These are phyloP conservation scores for Acanthochlamys bracteata DNA, from an alignment of 106 monocot species.

Conservation along the genomic window DNA sequence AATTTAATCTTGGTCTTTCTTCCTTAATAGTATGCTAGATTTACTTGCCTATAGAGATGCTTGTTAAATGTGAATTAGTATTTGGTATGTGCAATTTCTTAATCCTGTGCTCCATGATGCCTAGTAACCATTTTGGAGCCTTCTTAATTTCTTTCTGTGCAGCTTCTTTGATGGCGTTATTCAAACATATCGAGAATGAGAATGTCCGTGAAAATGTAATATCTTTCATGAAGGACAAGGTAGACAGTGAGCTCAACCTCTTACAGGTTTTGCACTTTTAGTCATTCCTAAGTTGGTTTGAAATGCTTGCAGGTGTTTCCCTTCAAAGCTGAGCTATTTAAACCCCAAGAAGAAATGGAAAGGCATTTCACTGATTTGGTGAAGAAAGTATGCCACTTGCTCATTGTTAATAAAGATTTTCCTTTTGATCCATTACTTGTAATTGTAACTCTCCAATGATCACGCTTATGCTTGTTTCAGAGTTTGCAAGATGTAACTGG, in stretches of 20 bases:
- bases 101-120: too few species aligned
- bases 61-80: too few species aligned
- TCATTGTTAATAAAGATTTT: neutral
- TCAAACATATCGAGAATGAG: conserved; percentile 86
- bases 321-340: conserved; percentile 85
- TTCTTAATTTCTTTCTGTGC: neutral
- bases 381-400: conserved; percentile 53
- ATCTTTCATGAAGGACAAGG: conserved; percentile 90
- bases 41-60: too few species aligned
- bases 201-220: conserved; percentile 94
- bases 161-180: conserved; percentile 85
- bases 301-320: conserved; percentile 69
- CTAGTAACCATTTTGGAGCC: neutral
- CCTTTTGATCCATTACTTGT: neutral
- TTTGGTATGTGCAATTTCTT: too few species aligned
- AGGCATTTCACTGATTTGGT: conserved; percentile 88
- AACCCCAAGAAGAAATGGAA: conserved; percentile 97
- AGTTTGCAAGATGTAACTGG: conserved; percentile 97
- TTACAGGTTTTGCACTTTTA: neutral
- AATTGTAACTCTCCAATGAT: neutral
- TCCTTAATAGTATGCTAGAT: too few species aligned
- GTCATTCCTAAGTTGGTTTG: neutral
- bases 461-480: conserved; percentile 26
- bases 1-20: too few species aligned
- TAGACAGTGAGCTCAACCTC: conserved; percentile 15